phyloP scores from a whole-genome alignment of 257 asterid genomes.

The Nicotiana undulata region DNA sequence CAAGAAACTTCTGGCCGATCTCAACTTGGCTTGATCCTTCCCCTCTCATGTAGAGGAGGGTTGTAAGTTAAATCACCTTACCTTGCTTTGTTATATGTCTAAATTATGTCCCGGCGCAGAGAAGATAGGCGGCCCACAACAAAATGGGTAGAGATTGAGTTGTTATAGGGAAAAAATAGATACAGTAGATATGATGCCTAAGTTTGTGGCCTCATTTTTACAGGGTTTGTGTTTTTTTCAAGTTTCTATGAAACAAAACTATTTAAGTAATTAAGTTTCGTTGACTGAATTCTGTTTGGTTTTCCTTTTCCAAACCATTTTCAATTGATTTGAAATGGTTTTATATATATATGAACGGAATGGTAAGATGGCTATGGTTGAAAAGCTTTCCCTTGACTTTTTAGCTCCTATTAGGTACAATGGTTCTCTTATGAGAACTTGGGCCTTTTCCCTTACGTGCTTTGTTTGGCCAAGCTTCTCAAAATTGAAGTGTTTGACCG shows the following conservation, averaged over 20 bases:
- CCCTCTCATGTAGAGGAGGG: neutral
- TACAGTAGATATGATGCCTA: neutral
- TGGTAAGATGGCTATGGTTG: neutral
- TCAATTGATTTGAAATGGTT: neutral
- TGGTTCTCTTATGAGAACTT: neutral
- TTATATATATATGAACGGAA: neutral
- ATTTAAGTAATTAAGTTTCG: neutral
- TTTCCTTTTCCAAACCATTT: neutral
- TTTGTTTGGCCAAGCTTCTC: too few species aligned
- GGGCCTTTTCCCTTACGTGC: too few species aligned
- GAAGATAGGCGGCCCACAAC: slow-evolving; percentile 21
- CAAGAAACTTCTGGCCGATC: slow-evolving; percentile 18
- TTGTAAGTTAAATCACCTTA: slow-evolving; percentile 10
- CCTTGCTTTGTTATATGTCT: slow-evolving; percentile 19
- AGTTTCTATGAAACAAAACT: neutral
- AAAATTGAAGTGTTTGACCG: too few species aligned
- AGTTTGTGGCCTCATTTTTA: neutral
- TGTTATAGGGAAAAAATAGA: neutral
- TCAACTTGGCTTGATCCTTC: slow-evolving; percentile 16
- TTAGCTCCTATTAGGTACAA: neutral
- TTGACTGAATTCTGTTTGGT: neutral
- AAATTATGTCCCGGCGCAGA: slow-evolving; percentile 19
- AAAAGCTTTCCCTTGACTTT: neutral
- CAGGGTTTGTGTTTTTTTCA: neutral
- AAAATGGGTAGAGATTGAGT: slow-evolving; percentile 21